Base-by-base conservation (phyloP, 164 flowering plant genomes). In the Sedum album region DNA sequence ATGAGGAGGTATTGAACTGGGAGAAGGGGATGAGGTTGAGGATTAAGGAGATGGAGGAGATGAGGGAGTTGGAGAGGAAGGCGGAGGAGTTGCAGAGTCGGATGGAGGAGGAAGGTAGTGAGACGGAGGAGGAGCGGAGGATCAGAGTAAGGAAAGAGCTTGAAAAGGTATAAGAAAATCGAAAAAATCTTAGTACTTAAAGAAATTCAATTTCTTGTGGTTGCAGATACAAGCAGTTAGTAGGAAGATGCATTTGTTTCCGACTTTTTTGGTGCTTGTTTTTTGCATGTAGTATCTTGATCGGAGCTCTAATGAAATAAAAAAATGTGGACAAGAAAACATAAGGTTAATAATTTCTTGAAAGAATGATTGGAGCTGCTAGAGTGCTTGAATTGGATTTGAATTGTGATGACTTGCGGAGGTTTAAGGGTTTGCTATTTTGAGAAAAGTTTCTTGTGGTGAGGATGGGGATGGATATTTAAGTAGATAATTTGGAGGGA, bases 71-170 rank as follows among this genome's bases (percentile, higher is more conserved):
- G 78, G 97, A 89, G 86, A 85, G 68, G 82, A 84, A 82, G 70
- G 98, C 97, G 1, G 95, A 88, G 80, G 96, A 93, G 81, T 75
- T 91, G 83, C 90, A 80, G 82, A 82, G 74, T 69, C 72, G 65
- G 66, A 73, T 66, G 44, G 89, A 70, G 53, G 87, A 70, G 17
- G 83, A 66, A 2, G 75, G 61, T 0, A 85, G 67, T 2, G 80
- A 87, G 81, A 86, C 82, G 5, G 97, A 90, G 73, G 97, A 90
- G 67, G 81, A 86, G 80, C 91, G 91, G 85, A 80, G 79, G 80
- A 73, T 80, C 81, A 78, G 98, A 73, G 95, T 93, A 9, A 71
- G 86, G 60, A 91, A 80, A 71, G 98, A 91, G 78, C 94, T 93
- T 60, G 88, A 91, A 71, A 93, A 93, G 97, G 97, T 90, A 62